These are phyloP conservation scores for Podosphaera fusca DNA, from an alignment of 2,329 filamentous ascomycete genomes.

Conservation along the genomic window DNA sequence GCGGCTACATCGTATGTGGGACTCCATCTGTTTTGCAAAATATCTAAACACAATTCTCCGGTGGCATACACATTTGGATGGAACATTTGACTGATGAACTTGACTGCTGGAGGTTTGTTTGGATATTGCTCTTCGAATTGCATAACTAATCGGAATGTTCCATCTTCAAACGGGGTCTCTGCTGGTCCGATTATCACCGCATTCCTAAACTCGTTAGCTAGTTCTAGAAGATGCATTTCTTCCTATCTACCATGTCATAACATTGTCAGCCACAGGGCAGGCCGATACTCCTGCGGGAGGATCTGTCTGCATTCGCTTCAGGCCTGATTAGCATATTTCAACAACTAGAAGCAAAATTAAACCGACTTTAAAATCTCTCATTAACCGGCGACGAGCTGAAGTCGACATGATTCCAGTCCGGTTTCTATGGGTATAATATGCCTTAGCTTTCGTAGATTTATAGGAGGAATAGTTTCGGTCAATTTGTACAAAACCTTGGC, in stretches of 20 bases:
- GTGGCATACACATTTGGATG: conserved; percentile 97
- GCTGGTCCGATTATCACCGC: conserved; percentile 93
- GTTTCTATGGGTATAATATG: too few relatives aligned
- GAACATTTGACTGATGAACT: conserved; percentile 98
- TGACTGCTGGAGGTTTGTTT: conserved; percentile 92
- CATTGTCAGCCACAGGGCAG: conserved; percentile 85
- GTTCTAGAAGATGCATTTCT: conserved; percentile 2
- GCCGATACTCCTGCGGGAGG: conserved; percentile 91
- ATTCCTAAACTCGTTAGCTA: conserved; percentile 39
- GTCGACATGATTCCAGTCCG: conserved; percentile 48
- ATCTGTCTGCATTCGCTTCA: conserved; percentile 93
- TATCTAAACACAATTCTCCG: conserved; percentile 87
- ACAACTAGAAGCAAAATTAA: conserved; percentile 9
- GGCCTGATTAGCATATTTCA: conserved; percentile 6
- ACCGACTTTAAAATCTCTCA: conserved; percentile 96
- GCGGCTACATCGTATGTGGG: conserved; percentile 96
- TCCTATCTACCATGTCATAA: conserved; percentile 64
- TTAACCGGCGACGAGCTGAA: conserved; percentile 78
- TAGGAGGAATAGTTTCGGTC: not conserved
- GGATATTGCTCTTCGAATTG: conserved; percentile 98
- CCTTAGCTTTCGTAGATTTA: not conserved
- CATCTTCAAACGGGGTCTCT: conserved; percentile 94
- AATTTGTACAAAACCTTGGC: not conserved
- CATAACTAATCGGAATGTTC: conserved; percentile 94
- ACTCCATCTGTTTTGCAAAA: conserved; percentile 94